phyloP scores from a whole-genome alignment of 2,329 filamentous ascomycete genomes.

The Alternaria ethzedia region DNA sequence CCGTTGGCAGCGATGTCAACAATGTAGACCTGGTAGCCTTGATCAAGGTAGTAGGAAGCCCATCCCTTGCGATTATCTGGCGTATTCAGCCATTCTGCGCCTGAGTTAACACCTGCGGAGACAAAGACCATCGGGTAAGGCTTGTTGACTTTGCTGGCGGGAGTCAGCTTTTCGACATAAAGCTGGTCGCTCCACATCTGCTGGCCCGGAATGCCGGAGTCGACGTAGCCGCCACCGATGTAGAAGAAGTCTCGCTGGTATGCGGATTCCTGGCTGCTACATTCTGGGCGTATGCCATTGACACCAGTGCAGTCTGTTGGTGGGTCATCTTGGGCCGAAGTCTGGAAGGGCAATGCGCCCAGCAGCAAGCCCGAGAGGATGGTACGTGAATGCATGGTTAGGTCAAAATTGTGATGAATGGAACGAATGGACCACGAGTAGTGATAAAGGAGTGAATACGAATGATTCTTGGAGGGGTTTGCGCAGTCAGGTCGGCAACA shows the following conservation, averaged over 20 bases:
- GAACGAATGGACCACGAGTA: neutral
- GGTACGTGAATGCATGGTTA: neutral
- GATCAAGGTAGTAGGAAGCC: constrained; percentile 26
- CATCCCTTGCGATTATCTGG: constrained; percentile 25
- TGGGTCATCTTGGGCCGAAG: neutral
- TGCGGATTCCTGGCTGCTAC: constrained; percentile 26
- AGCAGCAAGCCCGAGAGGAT: neutral
- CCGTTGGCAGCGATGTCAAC: constrained; percentile 22
- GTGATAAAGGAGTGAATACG: neutral
- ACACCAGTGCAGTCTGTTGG: constrained; percentile 14
- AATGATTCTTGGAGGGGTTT: neutral
- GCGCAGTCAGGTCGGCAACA: neutral
- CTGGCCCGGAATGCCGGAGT: constrained; percentile 25
- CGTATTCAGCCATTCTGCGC: constrained; percentile 24
- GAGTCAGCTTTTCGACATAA: constrained; percentile 32
- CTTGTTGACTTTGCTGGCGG: constrained; percentile 13
- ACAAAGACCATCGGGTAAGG: constrained; percentile 32
- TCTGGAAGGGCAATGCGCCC: neutral
- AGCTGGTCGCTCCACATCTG: constrained; percentile 24
- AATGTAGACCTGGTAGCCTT: constrained; percentile 31
- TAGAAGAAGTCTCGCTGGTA: constrained; percentile 33
- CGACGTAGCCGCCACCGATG: constrained; percentile 32
- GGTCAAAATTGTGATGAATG: neutral
- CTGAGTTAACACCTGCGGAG: constrained; percentile 26
- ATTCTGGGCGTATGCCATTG: constrained; percentile 24